A percentile compares a stretch with the other conserved stretches of the same genome.
Evolutionary conservation across 75 land plant genomes (phyloP).

Genomic region (Sequoia sempervirens): DNA sequence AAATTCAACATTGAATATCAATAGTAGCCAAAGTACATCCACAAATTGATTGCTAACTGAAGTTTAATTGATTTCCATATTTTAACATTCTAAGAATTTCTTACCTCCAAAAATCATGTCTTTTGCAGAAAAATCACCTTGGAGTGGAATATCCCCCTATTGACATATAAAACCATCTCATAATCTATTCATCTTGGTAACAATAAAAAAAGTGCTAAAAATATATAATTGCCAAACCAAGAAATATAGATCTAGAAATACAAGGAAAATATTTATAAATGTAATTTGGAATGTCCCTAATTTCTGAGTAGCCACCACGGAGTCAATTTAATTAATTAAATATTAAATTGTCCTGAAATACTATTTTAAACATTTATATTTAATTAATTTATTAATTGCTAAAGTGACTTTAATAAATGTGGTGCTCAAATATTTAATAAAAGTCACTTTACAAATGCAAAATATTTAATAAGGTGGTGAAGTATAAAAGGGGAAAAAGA

Average conservation of each 20-base stretch:
- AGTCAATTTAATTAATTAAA: no score
- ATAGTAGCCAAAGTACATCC: not conserved
- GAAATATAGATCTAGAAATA: not conserved
- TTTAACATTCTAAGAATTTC: not conserved
- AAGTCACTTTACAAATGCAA: no score
- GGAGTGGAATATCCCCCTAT: conserved; percentile 90
- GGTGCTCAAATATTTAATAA: no score
- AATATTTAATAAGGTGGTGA: no score
- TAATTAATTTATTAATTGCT: no score
- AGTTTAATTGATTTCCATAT: not conserved
- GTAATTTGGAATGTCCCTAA: no score
- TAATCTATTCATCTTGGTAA: not conserved
- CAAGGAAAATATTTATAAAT: not conserved
- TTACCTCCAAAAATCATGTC: conserved; percentile 98
- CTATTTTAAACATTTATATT: no score
- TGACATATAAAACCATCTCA: conserved; percentile 8
- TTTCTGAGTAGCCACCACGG: no score
- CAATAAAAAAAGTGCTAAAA: not conserved
- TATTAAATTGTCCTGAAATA: no score
- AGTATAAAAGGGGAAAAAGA: no score
- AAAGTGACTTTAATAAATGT: no score
- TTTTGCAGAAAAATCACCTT: conserved; percentile 96
- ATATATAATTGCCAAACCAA: not conserved
- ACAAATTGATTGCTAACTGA: conserved; percentile 1
- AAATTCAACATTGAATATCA: not conserved